These are phyloP conservation scores for Agaricales sp. DNA, from an alignment of 1,284 basidiomycete genomes.

Conservation along the genomic window DNA sequence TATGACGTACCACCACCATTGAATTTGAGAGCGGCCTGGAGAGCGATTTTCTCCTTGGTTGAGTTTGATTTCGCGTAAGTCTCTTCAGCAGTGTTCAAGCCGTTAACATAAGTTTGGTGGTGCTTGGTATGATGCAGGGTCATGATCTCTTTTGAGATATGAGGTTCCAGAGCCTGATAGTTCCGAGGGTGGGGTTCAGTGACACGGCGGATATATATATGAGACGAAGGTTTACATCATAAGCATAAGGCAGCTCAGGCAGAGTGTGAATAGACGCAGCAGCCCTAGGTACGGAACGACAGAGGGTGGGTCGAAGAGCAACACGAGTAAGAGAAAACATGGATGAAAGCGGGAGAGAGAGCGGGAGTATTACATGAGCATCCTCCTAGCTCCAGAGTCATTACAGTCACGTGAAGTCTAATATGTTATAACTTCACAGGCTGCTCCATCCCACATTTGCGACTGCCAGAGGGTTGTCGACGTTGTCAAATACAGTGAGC, in stretches of 20 bases:
- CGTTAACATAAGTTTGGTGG: conserved; percentile 89
- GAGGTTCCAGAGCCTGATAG: conserved; percentile 63
- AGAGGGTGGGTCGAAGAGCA: conserved; percentile 27
- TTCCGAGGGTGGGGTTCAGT: conserved; percentile 4
- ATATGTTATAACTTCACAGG: too few species aligned
- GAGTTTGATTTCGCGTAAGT: conserved; percentile 58
- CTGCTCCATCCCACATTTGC: too few species aligned
- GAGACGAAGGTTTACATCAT: conserved; percentile 50
- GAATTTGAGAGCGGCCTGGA: conserved; percentile 84
- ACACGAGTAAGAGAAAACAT: conserved; percentile 40
- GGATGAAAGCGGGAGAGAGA: conserved; percentile 13
- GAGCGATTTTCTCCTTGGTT: conserved; percentile 75
- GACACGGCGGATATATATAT: neutral
- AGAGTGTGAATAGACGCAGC: conserved; percentile 53
- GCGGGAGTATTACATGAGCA: neutral
- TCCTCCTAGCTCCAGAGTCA: too few species aligned
- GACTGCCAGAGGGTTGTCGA: too few species aligned
- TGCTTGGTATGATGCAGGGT: conserved; percentile 93
- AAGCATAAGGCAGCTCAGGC: conserved; percentile 84
- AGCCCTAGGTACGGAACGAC: conserved; percentile 23
- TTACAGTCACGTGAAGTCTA: too few species aligned
- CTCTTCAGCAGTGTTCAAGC: conserved; percentile 87
- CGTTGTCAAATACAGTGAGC: too few species aligned
- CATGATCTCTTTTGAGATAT: conserved; percentile 80
- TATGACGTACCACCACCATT: conserved; percentile 78